Evolutionary conservation across 352 stramenopile species (phyloP).

Genomic region (Globisporangium acanthophoron): DNA sequence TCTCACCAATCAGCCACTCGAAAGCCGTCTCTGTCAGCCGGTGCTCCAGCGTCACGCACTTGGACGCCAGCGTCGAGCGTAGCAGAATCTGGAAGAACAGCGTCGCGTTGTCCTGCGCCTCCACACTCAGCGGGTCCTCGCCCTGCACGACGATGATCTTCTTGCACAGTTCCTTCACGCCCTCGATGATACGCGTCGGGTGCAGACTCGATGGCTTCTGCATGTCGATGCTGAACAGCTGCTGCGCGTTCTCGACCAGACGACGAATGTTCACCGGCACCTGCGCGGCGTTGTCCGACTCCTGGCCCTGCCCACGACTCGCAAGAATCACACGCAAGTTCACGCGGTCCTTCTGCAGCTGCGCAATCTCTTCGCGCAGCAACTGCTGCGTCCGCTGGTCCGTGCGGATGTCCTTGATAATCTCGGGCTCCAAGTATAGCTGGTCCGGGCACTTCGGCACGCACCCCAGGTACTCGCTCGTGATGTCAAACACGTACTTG

Average conservation of each 20-base stretch:
- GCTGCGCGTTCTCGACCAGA: conserved; percentile 96
- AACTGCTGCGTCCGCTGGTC: conserved; percentile 92
- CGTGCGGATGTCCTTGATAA: conserved; percentile 90
- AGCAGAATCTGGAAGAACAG: conserved; percentile 98
- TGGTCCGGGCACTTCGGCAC: conserved; percentile 80
- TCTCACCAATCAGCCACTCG: conserved; percentile 94
- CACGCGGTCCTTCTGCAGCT: conserved; percentile 93
- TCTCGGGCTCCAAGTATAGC: conserved; percentile 78
- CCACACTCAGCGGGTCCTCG: conserved; percentile 91
- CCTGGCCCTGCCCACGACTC: conserved; percentile 92
- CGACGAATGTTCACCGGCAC: conserved; percentile 93
- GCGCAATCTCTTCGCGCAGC: conserved; percentile 92
- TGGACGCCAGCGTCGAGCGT: conserved; percentile 94
- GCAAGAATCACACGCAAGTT: conserved; percentile 93
- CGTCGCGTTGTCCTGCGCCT: conserved; percentile 98
- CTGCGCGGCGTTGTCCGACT: conserved; percentile 87
- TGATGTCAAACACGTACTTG: conserved; percentile 91
- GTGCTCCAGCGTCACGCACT: conserved; percentile 95
- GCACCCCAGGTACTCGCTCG: conserved; percentile 91
- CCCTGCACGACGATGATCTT: conserved; percentile 96
- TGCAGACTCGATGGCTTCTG: conserved; percentile 91
- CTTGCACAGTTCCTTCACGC: conserved; percentile 91
- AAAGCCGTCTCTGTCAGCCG: conserved; percentile 95
- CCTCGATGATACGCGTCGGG: conserved; percentile 84
- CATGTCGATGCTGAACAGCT: conserved; percentile 92